Evolutionary conservation across 768 basidiomycete genomes (phyloP).

Genomic region (Rhodocollybia butyracea): DNA sequence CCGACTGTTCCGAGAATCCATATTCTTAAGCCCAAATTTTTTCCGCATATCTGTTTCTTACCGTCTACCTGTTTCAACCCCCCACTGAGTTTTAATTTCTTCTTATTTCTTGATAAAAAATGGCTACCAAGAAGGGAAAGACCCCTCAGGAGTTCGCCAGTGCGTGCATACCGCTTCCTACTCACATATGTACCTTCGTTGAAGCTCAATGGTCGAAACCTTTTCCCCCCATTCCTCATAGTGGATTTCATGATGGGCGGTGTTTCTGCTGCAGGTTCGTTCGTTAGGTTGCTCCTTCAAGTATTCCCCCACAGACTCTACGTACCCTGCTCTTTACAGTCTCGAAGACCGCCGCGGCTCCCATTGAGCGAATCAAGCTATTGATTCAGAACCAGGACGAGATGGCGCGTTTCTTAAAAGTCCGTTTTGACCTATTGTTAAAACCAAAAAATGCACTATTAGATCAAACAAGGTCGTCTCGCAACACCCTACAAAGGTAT

Average conservation of each 20-base stretch:
- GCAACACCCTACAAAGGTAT: constrained; percentile 80
- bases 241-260: constrained; percentile 77
- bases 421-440: too few species aligned
- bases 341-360: constrained; percentile 84
- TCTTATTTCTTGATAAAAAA: not conserved
- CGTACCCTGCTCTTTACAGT: constrained; percentile 37
- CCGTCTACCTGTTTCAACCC: constrained; percentile 2
- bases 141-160: constrained; percentile 71
- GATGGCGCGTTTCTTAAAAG: constrained; percentile 60
- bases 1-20: not conserved
- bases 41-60: not conserved
- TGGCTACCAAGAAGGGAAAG: constrained; percentile 41
- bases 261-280: constrained; percentile 59
- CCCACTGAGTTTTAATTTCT: not conserved
- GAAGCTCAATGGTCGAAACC: constrained; percentile 13
- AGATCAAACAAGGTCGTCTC: constrained; percentile 89
- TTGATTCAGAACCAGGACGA: constrained; percentile 86
- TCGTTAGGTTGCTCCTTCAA: too few species aligned
- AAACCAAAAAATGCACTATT: too few species aligned
- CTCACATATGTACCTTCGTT: not conserved
- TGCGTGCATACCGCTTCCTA: constrained; percentile 27
- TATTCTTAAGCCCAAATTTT: not conserved
- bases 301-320: not conserved
- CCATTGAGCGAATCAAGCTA: constrained; percentile 88
- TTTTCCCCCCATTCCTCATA: constrained; percentile 26